Evolutionary conservation across 2,329 filamentous ascomycete genomes (phyloP), one percentile per base, ranked within the genome.

Genomic region (Alternaria dauci): DNA sequence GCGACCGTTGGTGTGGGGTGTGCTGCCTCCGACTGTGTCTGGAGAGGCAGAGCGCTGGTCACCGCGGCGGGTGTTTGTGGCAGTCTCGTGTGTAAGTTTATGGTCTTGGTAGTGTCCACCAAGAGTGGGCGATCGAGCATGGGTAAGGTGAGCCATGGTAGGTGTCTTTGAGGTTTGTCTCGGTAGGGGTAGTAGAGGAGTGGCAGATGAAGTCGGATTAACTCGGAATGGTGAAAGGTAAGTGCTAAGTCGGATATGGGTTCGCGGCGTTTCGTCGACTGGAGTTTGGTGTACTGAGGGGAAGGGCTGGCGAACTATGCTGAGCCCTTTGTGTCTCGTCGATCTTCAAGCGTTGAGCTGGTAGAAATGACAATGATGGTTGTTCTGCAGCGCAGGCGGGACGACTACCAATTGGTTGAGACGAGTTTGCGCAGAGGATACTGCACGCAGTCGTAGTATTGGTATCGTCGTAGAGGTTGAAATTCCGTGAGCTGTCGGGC

Each of bases 401-500:
- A 73, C 72, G 73, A 74, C 62, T 55, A 60, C 70, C 69, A 73
- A 72, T 75, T 70, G 70, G 56, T 70, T 68, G 62, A 66, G 65
- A 70, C 68, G 68, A 70, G 52, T 69, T 73, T 68, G 69, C 66
- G 74, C 74, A 75, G 66, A 57, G 52, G 51, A 58, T 71, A 73
- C 76, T 76, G 68, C 66, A 68, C 68, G 71, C 73, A 75, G 70
- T 77, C 71, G 73, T 70, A 67, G 58, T 61, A 67, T 72, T 76
- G 53, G 71, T 74, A 78, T 79, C 76, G 76, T 80, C 78, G 77
- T 76, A 68, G 75, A 79, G 76, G 85, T 87, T 86, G 84, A 85
- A 85, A 83, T 83, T 69, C 93, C 90, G 84, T 89, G 89, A 90
- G 89, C 91, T 93, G 90, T 77, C 88, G 88, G 90, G 90, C 91